These are phyloP conservation scores for Picea sitchensis DNA, from an alignment of 75 land plant species.

Conservation along the genomic window DNA sequence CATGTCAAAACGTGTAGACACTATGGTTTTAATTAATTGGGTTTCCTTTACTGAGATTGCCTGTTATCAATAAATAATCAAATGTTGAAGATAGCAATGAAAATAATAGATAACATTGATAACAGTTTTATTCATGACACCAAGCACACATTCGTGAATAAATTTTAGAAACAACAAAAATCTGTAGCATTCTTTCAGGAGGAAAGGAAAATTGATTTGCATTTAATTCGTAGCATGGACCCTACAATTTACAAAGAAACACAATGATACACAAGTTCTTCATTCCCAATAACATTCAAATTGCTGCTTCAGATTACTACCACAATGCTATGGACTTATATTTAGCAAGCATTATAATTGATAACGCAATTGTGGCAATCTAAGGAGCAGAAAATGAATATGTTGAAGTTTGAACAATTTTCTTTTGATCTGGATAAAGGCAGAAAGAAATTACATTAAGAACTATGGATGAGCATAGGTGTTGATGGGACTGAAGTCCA, in stretches of 20 bases:
- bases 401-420: not conserved
- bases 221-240: no score
- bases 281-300: not conserved
- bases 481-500: not conserved
- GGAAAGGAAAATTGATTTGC: no score
- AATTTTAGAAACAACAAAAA: not conserved
- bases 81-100: not conserved
- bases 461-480: not conserved
- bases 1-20: constrained; percentile 2
- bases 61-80: not conserved
- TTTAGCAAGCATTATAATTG: not conserved
- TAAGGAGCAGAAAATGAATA: not conserved
- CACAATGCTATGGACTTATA: not conserved
- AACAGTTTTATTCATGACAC: not conserved
- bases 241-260: no score
- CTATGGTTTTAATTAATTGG: not conserved
- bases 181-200: not conserved
- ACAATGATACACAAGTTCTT: not conserved
- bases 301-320: not conserved
- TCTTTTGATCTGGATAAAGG: not conserved
- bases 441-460: not conserved
- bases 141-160: not conserved
- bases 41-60: constrained; percentile 6
- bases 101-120: not conserved
- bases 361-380: not conserved